These are phyloP conservation scores for Oxyria digyna DNA, from an alignment of 148 eudicot species.

Conservation along the genomic window DNA sequence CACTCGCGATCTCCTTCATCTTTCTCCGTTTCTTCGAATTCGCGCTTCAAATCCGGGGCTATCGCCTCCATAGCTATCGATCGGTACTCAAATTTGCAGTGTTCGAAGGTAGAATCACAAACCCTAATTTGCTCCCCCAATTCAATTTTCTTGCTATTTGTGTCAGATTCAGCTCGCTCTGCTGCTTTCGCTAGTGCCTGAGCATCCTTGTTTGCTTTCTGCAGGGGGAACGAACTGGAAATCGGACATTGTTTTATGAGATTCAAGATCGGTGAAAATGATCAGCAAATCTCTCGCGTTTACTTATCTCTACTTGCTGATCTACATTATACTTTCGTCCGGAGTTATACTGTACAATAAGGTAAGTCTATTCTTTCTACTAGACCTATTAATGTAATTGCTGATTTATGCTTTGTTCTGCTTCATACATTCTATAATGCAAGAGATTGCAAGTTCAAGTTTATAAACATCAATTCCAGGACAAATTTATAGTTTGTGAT, in stretches of 20 bases:
- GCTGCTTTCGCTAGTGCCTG: too few relatives aligned
- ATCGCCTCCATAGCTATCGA: too few relatives aligned
- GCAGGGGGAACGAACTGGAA: conserved; percentile 2
- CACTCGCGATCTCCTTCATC: too few relatives aligned
- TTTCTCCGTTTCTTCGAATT: too few relatives aligned
- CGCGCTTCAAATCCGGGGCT: too few relatives aligned
- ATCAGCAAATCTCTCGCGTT: conserved; percentile 54
- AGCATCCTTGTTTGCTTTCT: not conserved
- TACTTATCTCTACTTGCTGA: conserved; percentile 68
- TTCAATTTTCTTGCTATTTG: not conserved
- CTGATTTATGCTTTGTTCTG: conserved; percentile 2
- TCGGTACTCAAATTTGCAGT: too few relatives aligned
- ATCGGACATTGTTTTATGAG: conserved; percentile 9
- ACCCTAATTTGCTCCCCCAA: not conserved
- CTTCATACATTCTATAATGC: not conserved
- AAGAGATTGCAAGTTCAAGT: not conserved
- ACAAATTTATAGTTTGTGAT: not conserved
- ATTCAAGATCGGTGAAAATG: conserved; percentile 26
- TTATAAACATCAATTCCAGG: not conserved
- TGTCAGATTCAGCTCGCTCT: not conserved
- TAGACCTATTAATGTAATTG: not conserved
- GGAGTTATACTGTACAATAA: conserved; percentile 95
- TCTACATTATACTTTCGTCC: conserved; percentile 84
- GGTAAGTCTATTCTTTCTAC: conserved; percentile 23
- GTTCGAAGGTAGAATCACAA: too few relatives aligned